phyloP scores from a whole-genome alignment of 164 flowering plant species.

The Saururus chinensis region DNA sequence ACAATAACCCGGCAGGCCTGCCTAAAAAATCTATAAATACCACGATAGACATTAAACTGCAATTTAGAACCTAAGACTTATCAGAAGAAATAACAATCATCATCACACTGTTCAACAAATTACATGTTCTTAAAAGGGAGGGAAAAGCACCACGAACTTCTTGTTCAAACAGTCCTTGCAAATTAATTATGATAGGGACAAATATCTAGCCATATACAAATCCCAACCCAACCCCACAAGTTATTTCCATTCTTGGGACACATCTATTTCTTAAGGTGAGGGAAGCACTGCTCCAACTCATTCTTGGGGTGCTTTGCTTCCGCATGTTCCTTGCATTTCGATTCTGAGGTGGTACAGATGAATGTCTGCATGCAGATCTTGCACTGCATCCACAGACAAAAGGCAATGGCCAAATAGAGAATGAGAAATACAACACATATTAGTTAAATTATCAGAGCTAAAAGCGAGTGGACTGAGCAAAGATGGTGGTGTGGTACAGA shows the following conservation, averaged over 20 bases:
- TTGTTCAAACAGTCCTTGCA: background rate
- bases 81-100: no score
- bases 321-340: conserved; percentile 59
- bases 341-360: conserved; percentile 60
- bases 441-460: no score
- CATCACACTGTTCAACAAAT: no score
- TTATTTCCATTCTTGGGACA: background rate
- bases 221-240: background rate
- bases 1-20: no score
- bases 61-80: no score
- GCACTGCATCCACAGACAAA: conserved; percentile 31
- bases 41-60: no score
- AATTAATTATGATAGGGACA: background rate
- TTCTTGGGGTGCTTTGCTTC: conserved; percentile 58
- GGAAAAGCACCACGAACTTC: background rate
- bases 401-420: background rate
- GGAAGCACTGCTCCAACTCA: conserved; percentile 40
- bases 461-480: background rate
- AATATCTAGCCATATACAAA: background rate
- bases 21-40: no score
- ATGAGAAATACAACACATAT: background rate
- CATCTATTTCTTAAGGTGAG: conserved; percentile 38
- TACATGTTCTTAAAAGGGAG: background rate
- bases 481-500: background rate
- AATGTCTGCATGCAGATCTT: conserved; percentile 69